phyloP scores from a whole-genome alignment of 345 rosid genomes.

The Salix dunnii region DNA sequence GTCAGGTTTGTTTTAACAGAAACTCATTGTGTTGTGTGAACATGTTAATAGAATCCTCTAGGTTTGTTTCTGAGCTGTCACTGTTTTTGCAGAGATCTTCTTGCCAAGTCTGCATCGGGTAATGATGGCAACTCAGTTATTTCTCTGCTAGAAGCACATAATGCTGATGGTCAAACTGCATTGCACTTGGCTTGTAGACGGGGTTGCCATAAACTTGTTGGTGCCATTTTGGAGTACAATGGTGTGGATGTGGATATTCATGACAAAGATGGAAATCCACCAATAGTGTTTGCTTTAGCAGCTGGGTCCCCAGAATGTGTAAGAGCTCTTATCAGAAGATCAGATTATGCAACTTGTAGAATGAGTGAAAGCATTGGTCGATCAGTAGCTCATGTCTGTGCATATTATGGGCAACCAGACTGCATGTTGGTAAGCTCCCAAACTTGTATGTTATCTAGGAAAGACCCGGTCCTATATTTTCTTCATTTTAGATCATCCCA shows the following conservation, averaged over 20 bases:
- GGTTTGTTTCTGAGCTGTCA: neutral
- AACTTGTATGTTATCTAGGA: neutral
- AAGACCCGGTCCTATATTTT: conserved; percentile 2
- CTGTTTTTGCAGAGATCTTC: conserved; percentile 53
- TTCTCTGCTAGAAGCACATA: conserved; percentile 72
- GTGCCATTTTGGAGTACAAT: conserved; percentile 58
- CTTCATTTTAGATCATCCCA: conserved; percentile 11
- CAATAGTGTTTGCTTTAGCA: conserved; percentile 97
- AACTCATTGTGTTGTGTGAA: neutral
- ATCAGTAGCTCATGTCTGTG: conserved; percentile 96
- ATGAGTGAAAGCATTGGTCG: conserved; percentile 89
- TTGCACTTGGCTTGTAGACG: conserved; percentile 98
- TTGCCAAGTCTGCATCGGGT: conserved; percentile 67
- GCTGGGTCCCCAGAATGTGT: conserved; percentile 98
- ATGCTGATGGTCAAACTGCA: conserved; percentile 89
- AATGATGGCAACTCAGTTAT: conserved; percentile 45
- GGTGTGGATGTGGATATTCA: conserved; percentile 78
- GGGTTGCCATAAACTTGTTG: conserved; percentile 85
- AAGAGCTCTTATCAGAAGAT: conserved; percentile 73
- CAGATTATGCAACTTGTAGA: conserved; percentile 79
- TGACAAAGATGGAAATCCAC: conserved; percentile 96
- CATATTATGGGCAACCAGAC: conserved; percentile 97
- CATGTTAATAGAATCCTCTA: neutral
- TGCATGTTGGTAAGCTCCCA: conserved; percentile 84
- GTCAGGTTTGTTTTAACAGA: conserved; percentile 60